These are phyloP conservation scores for Orbilia blumenaviensis DNA, from an alignment of 2,329 filamentous ascomycete species.

Conservation along the genomic window DNA sequence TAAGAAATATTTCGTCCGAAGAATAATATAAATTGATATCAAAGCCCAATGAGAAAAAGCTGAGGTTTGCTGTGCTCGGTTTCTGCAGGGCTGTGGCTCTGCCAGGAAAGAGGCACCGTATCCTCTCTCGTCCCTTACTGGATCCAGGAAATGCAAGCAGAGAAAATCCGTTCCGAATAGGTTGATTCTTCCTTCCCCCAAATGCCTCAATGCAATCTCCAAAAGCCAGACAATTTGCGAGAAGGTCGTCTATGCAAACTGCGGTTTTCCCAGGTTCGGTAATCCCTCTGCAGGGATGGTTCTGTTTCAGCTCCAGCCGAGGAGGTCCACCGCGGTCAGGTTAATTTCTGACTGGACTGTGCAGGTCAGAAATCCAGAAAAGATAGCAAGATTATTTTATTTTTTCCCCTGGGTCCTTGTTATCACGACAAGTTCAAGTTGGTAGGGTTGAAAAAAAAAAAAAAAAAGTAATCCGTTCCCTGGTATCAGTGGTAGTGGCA, in stretches of 20 bases:
- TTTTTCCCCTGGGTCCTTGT: conserved; percentile 16
- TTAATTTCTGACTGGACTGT: conserved; percentile 41
- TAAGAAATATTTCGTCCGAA: conserved; percentile 28
- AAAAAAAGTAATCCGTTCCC: conserved; percentile 42
- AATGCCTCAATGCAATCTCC: conserved; percentile 54
- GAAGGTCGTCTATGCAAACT: conserved; percentile 44
- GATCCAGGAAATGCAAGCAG: conserved; percentile 30
- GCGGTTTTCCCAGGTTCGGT: conserved; percentile 52
- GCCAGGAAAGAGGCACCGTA: conserved; percentile 18
- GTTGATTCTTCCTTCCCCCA: conserved; percentile 46
- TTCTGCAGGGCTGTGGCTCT: conserved; percentile 24
- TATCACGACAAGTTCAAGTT: conserved; percentile 37
- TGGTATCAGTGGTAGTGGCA: conserved; percentile 38
- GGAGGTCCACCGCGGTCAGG: conserved; percentile 31
- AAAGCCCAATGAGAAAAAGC: conserved; percentile 1
- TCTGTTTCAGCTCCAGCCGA: conserved; percentile 52
- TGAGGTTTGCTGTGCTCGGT: conserved; percentile 4
- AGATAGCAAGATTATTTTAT: conserved; percentile 17
- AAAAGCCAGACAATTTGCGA: conserved; percentile 53
- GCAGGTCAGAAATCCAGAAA: conserved; percentile 27
- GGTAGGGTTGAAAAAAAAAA: conserved; percentile 31
- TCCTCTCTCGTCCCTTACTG: conserved; percentile 28
- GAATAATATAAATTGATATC: conserved; percentile 37
- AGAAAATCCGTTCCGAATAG: conserved; percentile 52
- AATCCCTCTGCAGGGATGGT: conserved; percentile 49